Base-by-base conservation (phyloP, 1,139 yeast genomes). In the Magnusiomyces tetraspermus region DNA sequence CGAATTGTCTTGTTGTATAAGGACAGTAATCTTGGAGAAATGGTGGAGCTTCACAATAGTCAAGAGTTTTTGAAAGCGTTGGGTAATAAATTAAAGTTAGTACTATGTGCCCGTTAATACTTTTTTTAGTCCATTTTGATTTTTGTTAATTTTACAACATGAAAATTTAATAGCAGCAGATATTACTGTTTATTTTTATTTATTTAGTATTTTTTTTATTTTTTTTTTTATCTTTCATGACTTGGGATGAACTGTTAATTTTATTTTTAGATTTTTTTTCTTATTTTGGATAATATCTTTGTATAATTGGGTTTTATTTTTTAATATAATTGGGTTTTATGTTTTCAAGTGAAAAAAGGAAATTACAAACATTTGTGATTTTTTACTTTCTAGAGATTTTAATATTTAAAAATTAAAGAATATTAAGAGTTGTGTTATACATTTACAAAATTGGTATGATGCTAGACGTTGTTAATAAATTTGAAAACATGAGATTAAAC, bases 21-120 rank as follows among this genome's bases (percentile, higher is more conserved):
- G 55, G 64, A 65, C 19, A 63, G 61, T 28, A 57, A 55, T 6
- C 51, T 57, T 6, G 70, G 68, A 21, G 59, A 59, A 42, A 60
- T 63, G 40, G 58, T 61, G 21, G 66, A 63, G 53, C 56, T 67
- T 40, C 52, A 51, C 44, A 61, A 59, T 51, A 67, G 68, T 41
- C 64, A 56, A 4, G 69, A 64, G 40, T 63, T 71, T 51, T 60
- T 60, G 15, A 54, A 51, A 13, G 68, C 67, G 15, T 54, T 71
- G 46, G 64, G 62, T 24, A 64, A 61, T 30, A 64, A 63, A 43
- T 58, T 63, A 46, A 71, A 71, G 60, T 56, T 71, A 50, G 71
- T 70, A 4, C 58, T 70, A 24, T 66, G 67, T 53, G 71, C 72
- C 52, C 53, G 43, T 55, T 62, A 13, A 55, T 50, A 57, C 6